These are phyloP conservation scores for Coprinellus micaceus DNA, from an alignment of 768 basidiomycete genomes.

Conservation along the genomic window DNA sequence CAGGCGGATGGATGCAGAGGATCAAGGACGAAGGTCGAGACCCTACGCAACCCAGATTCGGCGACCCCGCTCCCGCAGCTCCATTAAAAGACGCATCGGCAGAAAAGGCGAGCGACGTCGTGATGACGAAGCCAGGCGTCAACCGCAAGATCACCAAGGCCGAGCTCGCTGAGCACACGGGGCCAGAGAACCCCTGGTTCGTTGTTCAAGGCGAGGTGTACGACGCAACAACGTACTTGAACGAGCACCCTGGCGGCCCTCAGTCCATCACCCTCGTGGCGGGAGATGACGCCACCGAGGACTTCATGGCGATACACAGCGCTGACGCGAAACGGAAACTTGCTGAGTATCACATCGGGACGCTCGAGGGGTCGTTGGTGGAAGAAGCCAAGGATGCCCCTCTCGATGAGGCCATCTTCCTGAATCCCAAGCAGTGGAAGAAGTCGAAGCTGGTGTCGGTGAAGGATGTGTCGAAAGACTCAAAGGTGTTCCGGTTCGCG, in stretches of 20 bases:
- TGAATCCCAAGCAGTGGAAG: conserved; percentile 49
- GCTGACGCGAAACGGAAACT: conserved; percentile 44
- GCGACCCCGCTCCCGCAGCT: conserved; percentile 5
- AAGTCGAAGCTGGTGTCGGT: conserved; percentile 34
- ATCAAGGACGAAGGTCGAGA: conserved; percentile 44
- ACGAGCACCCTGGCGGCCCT: conserved; percentile 56
- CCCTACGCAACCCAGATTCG: conserved; percentile 39
- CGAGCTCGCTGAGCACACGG: conserved; percentile 39
- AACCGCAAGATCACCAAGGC: conserved; percentile 39
- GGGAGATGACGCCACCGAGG: conserved; percentile 59
- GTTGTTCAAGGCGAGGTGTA: conserved; percentile 54
- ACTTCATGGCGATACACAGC: conserved; percentile 64
- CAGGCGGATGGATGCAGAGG: conserved; percentile 63
- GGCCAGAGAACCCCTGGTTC: conserved; percentile 42
- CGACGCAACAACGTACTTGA: conserved; percentile 46
- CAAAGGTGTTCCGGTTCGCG: conserved; percentile 47
- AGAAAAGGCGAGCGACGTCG: conserved; percentile 18
- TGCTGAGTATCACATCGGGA: conserved; percentile 52
- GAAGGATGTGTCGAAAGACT: conserved; percentile 42
- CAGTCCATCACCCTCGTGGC: conserved; percentile 53
- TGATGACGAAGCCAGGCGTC: conserved; percentile 45
- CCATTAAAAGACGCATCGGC: neutral
- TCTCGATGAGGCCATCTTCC: conserved; percentile 24
- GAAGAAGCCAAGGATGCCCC: conserved; percentile 6
- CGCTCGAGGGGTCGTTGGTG: conserved; percentile 25